Base-by-base conservation (phyloP, 768 basidiomycete species). In the Trametes coccinea region DNA sequence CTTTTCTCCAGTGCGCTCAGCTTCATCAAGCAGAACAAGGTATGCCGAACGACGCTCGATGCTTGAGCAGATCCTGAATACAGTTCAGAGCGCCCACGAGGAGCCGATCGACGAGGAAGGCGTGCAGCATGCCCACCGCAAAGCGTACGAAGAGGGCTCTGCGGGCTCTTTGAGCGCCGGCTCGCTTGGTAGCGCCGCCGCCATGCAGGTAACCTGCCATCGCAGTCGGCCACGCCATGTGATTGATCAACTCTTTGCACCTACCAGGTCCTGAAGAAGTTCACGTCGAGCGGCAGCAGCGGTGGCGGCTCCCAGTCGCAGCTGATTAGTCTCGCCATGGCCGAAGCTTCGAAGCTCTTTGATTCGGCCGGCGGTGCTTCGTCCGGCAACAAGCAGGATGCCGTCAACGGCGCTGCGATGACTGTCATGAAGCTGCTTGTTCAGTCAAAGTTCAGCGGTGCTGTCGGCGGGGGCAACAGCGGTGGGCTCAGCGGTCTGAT, bases 251-350 rank as follows among this genome's bases (percentile, higher is more conserved):
- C n/a, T n/a, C n/a, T n/a, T n/a, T 0, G 8, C n/a, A 27, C 39
- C 8, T 34, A 17, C 48, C 69, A 91, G 86, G 80, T 80, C 6
- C 71, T 92, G 60, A 87, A 92, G 75, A 69, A 79, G 66, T 90
- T 90, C 76, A 87, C 88, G 2, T 83, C 82, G 3, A 83, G 87
- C 16, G 75, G 71, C 39, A 37, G 34, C 34, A 37, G 34, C 34
- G 60, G 70, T 5, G 74, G 81, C 6, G 76, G 79, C 48, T 79
- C 78, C 52, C 79, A 82, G 71, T 84, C 84, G 41, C 73, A 95
- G 72, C 76, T 95, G 61, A 86, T 96, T 74, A 89, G 89, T 68
- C 74, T 93, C 73, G 93, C 94, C 4, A 93, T 96, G 92, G 84
- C 84, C 0, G 88, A 95, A 66, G 89, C 86, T 0, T 77, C 82